Conservation (phyloP, 768 basidiomycete genomes). For the Galerina marginata region DNA sequence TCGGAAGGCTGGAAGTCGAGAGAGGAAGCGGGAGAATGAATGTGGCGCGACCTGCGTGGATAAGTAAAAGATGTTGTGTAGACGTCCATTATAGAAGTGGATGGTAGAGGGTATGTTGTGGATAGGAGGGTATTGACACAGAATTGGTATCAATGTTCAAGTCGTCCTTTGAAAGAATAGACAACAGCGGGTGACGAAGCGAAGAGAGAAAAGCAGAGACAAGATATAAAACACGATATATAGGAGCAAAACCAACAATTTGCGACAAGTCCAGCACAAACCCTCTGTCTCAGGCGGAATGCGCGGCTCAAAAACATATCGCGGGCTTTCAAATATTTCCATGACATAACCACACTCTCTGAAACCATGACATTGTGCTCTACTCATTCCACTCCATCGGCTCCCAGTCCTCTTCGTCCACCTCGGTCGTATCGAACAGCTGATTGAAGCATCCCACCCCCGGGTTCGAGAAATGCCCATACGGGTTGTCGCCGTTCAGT, state of each 20-base stretch:
- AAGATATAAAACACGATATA: slow-evolving; percentile 35
- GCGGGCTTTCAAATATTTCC: slow-evolving; percentile 42
- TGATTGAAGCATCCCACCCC: slow-evolving; percentile 63
- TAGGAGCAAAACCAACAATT: slow-evolving; percentile 33
- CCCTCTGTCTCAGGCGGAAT: slow-evolving; percentile 36
- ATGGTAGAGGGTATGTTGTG: slow-evolving; percentile 37
- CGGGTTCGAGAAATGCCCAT: slow-evolving; percentile 67
- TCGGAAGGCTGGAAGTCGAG: slow-evolving; percentile 63
- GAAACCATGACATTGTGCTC: slow-evolving; percentile 10
- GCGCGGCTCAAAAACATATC: slow-evolving; percentile 40
- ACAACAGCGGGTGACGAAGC: slow-evolving; percentile 33
- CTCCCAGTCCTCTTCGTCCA: slow-evolving; percentile 54
- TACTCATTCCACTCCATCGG: slow-evolving; percentile 16
- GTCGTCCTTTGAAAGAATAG: slow-evolving; percentile 37
- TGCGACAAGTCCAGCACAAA: slow-evolving; percentile 31
- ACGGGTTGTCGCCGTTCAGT: slow-evolving; percentile 57
- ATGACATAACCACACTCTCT: slow-evolving; percentile 30
- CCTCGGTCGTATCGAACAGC: slow-evolving; percentile 61
- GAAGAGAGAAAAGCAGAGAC: slow-evolving; percentile 34
- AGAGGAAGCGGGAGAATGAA: slow-evolving; percentile 65
- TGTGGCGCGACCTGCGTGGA: slow-evolving; percentile 79
- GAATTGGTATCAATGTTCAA: slow-evolving; percentile 53
- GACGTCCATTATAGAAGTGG: slow-evolving; percentile 73
- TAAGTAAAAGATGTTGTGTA: slow-evolving; percentile 95
- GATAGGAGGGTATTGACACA: slow-evolving; percentile 59